Conservation (phyloP, 306 rosid species). For the Delonix regia region DNA sequence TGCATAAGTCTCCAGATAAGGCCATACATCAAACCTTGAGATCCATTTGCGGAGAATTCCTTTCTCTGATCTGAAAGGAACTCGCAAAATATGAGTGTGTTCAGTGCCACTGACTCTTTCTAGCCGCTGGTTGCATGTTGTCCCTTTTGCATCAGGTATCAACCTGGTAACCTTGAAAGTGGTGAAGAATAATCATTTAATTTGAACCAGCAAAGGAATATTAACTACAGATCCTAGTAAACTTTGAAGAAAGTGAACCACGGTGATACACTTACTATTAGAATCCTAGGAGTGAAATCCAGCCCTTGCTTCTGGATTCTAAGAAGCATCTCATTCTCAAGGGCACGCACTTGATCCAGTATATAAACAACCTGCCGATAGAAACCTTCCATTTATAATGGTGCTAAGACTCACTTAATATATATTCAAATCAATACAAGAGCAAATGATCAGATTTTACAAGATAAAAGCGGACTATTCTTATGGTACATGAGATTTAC, state of each 20-base stretch:
- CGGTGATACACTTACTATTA: conserved; percentile 62
- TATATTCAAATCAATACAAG: conserved; percentile 17
- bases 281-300: conserved; percentile 77
- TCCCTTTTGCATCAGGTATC: conserved; percentile 93
- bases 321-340: conserved; percentile 89
- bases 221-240: background rate
- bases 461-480: background rate
- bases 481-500: conserved; percentile 47
- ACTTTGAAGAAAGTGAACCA: conserved; percentile 12
- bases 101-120: conserved; percentile 92
- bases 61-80: conserved; percentile 82
- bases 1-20: conserved; percentile 88
- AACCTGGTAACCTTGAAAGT: conserved; percentile 62
- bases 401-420: background rate
- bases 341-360: conserved; percentile 97
- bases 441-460: conserved; percentile 12
- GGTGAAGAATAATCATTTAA: conserved; percentile 1
- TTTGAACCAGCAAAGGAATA: background rate
- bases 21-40: conserved; percentile 99
- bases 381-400: conserved; percentile 19
- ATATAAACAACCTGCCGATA: conserved; percentile 82
- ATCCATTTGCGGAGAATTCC: conserved; percentile 89
- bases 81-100: conserved; percentile 80
- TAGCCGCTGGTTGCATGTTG: conserved; percentile 91
- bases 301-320: conserved; percentile 86